Percentiles rank a stretch among this genome's conserved stretches.
phyloP scores from a whole-genome alignment of 257 asterid genomes.

The Haberlea rhodopensis region DNA sequence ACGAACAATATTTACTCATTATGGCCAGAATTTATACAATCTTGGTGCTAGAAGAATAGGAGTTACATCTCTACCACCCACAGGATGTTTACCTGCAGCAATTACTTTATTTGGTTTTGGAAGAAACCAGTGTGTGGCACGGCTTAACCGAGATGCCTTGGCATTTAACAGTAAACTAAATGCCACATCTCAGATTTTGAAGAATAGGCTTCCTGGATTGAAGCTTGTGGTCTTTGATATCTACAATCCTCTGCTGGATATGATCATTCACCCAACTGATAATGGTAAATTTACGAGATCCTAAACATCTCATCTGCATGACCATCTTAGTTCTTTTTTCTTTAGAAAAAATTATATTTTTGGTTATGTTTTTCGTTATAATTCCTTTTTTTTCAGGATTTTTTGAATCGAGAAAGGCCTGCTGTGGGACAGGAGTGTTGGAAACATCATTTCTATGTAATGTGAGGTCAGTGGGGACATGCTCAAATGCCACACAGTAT shows the following conservation, averaged over 20 bases:
- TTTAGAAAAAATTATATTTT: too few species aligned
- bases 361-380: too few species aligned
- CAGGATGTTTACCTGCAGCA: slow-evolving; percentile 85
- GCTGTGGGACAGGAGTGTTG: slow-evolving; percentile 70
- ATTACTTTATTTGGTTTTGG: slow-evolving; percentile 69
- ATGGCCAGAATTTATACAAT: slow-evolving; percentile 46
- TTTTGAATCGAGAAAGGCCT: slow-evolving; percentile 69
- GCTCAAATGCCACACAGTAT: slow-evolving; percentile 68
- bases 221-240: slow-evolving; percentile 80
- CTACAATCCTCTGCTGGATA: slow-evolving; percentile 62
- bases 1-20: too few species aligned
- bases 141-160: slow-evolving; percentile 66
- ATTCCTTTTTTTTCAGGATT: slow-evolving; percentile 44
- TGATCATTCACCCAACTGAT: slow-evolving; percentile 54
- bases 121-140: slow-evolving; percentile 54
- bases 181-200: slow-evolving; percentile 51
- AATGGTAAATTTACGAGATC: slow-evolving; percentile 40
- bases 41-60: slow-evolving; percentile 77
- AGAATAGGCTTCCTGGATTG: slow-evolving; percentile 52
- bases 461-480: slow-evolving; percentile 62
- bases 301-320: slow-evolving; percentile 17
- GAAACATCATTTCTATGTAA: slow-evolving; percentile 72
- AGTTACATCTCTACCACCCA: slow-evolving; percentile 71
- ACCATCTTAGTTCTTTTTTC: neutral
- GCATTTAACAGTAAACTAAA: slow-evolving; percentile 62